Evolutionary conservation across 305 asterid species (phyloP).

Genomic region (Fraxinus dipetala): DNA sequence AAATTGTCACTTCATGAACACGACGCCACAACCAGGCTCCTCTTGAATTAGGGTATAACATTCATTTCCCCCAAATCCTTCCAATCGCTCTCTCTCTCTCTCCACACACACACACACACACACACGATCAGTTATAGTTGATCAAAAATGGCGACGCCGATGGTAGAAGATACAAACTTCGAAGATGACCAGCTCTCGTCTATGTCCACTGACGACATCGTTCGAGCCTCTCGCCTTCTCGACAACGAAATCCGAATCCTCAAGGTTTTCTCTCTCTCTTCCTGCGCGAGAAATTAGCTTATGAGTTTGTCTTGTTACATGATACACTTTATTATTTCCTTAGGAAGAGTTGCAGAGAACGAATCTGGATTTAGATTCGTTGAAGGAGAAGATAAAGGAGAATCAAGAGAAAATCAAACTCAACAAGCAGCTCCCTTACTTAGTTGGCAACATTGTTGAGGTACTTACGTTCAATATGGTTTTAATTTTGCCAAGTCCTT

Average conservation of each 20-base stretch:
- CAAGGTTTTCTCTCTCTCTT: slow-evolving; percentile 37
- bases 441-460: slow-evolving; percentile 87
- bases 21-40: background rate
- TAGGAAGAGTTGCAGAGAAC: too few species aligned
- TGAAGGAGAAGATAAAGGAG: slow-evolving; percentile 72
- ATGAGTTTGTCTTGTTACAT: background rate
- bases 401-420: slow-evolving; percentile 82
- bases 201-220: slow-evolving; percentile 71
- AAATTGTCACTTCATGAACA: background rate
- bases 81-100: background rate
- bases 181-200: slow-evolving; percentile 72
- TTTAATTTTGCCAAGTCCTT: background rate
- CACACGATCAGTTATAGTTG: background rate
- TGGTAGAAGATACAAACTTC: slow-evolving; percentile 66
- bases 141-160: slow-evolving; percentile 46
- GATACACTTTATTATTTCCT: background rate
- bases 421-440: slow-evolving; percentile 64
- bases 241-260: slow-evolving; percentile 74
- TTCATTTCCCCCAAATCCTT: background rate
- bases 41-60: background rate
- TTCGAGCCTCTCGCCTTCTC: slow-evolving; percentile 81
- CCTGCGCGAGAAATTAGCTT: background rate
- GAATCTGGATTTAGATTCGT: slow-evolving; percentile 67
- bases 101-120: background rate
- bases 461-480: slow-evolving; percentile 23